A percentile compares a stretch with the other conserved stretches of the same genome.
phyloP scores from a whole-genome alignment of 805 yeast species.

The Sungouiella blattae region DNA sequence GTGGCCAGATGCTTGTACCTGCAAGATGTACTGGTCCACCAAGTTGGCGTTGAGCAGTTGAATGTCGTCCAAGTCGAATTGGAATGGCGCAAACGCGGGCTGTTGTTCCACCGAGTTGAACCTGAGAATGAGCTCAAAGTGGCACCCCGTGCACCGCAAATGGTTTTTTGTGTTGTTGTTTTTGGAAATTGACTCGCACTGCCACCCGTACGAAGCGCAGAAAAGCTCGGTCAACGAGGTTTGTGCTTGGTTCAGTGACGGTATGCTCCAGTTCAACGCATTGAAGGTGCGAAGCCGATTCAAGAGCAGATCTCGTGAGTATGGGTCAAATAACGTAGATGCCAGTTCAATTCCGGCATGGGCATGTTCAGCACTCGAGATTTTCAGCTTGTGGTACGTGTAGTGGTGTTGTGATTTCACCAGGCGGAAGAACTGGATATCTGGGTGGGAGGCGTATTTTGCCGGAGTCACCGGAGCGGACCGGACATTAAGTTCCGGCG shows the following conservation, averaged over 20 bases:
- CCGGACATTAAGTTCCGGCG: not conserved
- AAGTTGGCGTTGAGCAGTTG: conserved; percentile 22
- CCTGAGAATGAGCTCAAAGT: conserved; percentile 24
- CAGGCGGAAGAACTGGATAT: conserved; percentile 35
- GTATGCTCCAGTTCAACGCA: conserved; percentile 47
- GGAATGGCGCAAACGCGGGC: conserved; percentile 10
- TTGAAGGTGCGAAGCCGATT: conserved; percentile 42
- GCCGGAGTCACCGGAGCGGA: conserved; percentile 13
- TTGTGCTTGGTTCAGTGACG: conserved; percentile 12
- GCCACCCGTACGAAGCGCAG: conserved; percentile 55
- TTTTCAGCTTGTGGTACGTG: conserved; percentile 33
- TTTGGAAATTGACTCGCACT: conserved; percentile 32
- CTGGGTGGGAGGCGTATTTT: conserved; percentile 29
- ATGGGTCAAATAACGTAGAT: conserved; percentile 34
- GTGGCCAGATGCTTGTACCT: conserved; percentile 26
- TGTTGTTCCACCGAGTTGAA: conserved; percentile 19
- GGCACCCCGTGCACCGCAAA: conserved; percentile 32
- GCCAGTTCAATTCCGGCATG: not conserved
- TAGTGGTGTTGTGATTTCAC: conserved; percentile 36
- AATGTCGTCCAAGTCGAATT: conserved; percentile 19
- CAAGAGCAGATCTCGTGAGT: conserved; percentile 29
- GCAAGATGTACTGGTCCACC: conserved; percentile 22
- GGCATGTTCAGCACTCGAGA: conserved; percentile 6
- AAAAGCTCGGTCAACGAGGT: conserved; percentile 40
- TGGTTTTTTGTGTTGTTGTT: conserved; percentile 25